phyloP scores from a whole-genome alignment of 2,329 filamentous ascomycete genomes.

The Aspergillus oerlinghausenensis region DNA sequence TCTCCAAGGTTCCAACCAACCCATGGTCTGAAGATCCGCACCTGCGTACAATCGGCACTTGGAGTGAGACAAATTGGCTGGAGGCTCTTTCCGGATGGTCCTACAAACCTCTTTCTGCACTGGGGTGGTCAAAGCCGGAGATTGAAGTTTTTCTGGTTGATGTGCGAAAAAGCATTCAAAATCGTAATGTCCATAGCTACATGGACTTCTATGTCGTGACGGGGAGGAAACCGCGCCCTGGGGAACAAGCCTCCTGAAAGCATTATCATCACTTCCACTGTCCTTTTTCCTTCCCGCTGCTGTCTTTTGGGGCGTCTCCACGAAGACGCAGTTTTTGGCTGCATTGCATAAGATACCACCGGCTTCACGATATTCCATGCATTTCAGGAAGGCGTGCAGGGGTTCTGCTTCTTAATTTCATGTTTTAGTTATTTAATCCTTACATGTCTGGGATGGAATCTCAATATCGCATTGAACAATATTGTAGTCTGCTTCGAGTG shows the following conservation, averaged over 20 bases:
- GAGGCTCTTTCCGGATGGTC: constrained; percentile 41
- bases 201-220: constrained; percentile 37
- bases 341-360: constrained; percentile 29
- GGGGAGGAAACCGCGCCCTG: constrained; percentile 29
- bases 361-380: constrained; percentile 15
- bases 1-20: constrained; percentile 51
- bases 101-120: constrained; percentile 39
- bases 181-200: constrained; percentile 40
- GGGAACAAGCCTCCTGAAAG: constrained; percentile 10
- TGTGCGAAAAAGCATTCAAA: constrained; percentile 39
- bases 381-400: constrained; percentile 20
- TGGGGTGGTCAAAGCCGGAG: constrained; percentile 43
- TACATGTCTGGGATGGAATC: background rate
- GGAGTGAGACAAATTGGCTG: constrained; percentile 45
- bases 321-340: constrained; percentile 8
- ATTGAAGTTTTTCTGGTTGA: constrained; percentile 45
- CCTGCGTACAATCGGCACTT: constrained; percentile 46
- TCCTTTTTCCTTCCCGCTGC: background rate
- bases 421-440: background rate
- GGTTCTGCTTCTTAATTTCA: constrained; percentile 3
- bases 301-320: background rate
- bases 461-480: background rate
- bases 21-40: constrained; percentile 48
- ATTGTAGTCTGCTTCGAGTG: background rate
- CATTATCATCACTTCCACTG: background rate